Evolutionary conservation across 2,329 filamentous ascomycete species (phyloP), one percentile per base, ranked within the genome.

Genomic region (Calonectria multiphialidica): DNA sequence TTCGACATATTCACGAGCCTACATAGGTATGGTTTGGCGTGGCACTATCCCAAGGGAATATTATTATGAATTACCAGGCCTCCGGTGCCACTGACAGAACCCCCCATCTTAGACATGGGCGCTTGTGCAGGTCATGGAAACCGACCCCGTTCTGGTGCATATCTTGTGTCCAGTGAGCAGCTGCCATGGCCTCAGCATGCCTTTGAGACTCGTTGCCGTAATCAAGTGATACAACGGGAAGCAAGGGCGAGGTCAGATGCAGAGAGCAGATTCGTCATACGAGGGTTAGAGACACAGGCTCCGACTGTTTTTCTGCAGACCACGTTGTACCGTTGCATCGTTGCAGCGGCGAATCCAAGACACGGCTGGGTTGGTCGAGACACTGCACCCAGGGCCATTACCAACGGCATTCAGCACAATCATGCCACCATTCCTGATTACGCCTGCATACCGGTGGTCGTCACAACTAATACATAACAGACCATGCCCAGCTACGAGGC

Each of bases 321-420:
- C 42, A 53, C 25, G 49, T 50, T 67, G 47, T 63, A 53, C 69
- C 42, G 50, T 61, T 77, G 53, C 68, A 61, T 72, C 42, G 45
- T 61, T 77, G 47, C 40, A 63, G 70, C 55, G 35, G 42, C 37
- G 59, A 65, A 55, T 71, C 44, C 66, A 62, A 49, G 47, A 62
- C 65, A 68, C 68, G 53, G 70, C 18, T 44, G 47, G 50, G 28
- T 42, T 59, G 59, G 42, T 55, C 44, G 47, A 67, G 50, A 49
- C 30, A 66, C 37, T 9, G 44, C 57, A 37, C 18, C 55, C 55
- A 63, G 66, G 37, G 28, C 21, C 50, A 69, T 65, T 9, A 25
- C 25, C 9, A 62, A 25, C 53, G 44, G 59, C 28, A 59, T 64
- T 68, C 68, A 57, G 55, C 21, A 50, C 30, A 59, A 57, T 53